Conservation (phyloP, 805 yeast species). For the Citeromyces nyonsensis region DNA sequence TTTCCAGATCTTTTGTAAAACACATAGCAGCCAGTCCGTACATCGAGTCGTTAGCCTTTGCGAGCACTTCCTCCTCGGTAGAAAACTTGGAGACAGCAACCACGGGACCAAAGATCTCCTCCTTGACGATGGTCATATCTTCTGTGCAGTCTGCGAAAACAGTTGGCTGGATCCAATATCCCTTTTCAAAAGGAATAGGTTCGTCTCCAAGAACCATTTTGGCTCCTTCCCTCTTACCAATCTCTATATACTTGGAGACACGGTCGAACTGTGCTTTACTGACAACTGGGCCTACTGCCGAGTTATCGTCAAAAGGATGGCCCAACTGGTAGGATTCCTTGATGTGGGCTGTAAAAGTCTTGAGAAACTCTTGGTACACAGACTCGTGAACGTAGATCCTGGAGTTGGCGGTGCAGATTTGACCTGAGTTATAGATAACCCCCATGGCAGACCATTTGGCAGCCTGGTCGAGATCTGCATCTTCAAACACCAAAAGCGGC, state of each 20-base stretch:
- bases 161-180: conserved; percentile 64
- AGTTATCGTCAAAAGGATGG: conserved; percentile 27
- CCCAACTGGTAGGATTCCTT: conserved; percentile 37
- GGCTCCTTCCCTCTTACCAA: conserved; percentile 35
- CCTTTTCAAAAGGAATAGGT: conserved; percentile 27
- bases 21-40: conserved; percentile 80
- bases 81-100: conserved; percentile 51
- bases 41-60: conserved; percentile 52
- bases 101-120: conserved; percentile 86
- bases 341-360: conserved; percentile 26
- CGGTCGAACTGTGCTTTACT: conserved; percentile 40
- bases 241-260: conserved; percentile 24
- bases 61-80: conserved; percentile 52
- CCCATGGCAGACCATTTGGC: conserved; percentile 57
- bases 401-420: conserved; percentile 55
- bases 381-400: conserved; percentile 42
- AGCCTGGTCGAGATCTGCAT: conserved; percentile 51
- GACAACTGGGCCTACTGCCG: conserved; percentile 49
- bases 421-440: conserved; percentile 50
- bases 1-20: conserved; percentile 50
- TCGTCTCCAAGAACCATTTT: conserved; percentile 25
- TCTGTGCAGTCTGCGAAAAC: conserved; percentile 58
- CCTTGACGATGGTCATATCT: conserved; percentile 49
- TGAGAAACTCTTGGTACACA: conserved; percentile 37
- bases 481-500: conserved; percentile 44